Conservation (phyloP, 2,329 filamentous ascomycete species). For the Rhinocladiella mackenziei region DNA sequence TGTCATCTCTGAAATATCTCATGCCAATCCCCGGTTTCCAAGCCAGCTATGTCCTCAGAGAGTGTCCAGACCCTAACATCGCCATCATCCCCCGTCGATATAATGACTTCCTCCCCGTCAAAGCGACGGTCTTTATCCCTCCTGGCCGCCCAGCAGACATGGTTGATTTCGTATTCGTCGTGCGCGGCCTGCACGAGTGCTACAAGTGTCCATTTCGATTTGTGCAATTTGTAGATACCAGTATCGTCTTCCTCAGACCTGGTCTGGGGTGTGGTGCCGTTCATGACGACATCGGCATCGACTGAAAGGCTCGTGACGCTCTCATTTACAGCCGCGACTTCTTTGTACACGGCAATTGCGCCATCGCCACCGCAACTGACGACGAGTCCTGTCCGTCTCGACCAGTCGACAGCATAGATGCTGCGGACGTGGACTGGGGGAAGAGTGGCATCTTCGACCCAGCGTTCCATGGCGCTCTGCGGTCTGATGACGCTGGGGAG, state of each 20-base stretch:
- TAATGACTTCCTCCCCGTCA: slow-evolving; percentile 74
- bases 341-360: slow-evolving; percentile 71
- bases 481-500: slow-evolving; percentile 89
- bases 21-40: neutral
- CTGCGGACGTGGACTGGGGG: slow-evolving; percentile 73
- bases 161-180: slow-evolving; percentile 91
- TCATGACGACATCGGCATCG: slow-evolving; percentile 29
- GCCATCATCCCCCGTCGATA: slow-evolving; percentile 91
- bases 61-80: slow-evolving; percentile 74
- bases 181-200: slow-evolving; percentile 70
- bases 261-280: slow-evolving; percentile 29
- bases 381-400: slow-evolving; percentile 67
- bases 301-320: slow-evolving; percentile 9
- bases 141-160: slow-evolving; percentile 79
- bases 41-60: slow-evolving; percentile 17
- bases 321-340: slow-evolving; percentile 37
- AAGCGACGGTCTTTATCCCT: slow-evolving; percentile 60
- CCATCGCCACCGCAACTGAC: slow-evolving; percentile 91
- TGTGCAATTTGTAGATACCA: slow-evolving; percentile 21
- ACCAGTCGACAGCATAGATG: slow-evolving; percentile 84
- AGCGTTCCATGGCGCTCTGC: slow-evolving; percentile 68
- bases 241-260: slow-evolving; percentile 13
- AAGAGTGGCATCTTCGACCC: slow-evolving; percentile 72
- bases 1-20: no score
- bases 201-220: slow-evolving; percentile 66